Base-by-base conservation (phyloP, 2,329 filamentous ascomycete genomes). In the Keithomyces neogunnii region DNA sequence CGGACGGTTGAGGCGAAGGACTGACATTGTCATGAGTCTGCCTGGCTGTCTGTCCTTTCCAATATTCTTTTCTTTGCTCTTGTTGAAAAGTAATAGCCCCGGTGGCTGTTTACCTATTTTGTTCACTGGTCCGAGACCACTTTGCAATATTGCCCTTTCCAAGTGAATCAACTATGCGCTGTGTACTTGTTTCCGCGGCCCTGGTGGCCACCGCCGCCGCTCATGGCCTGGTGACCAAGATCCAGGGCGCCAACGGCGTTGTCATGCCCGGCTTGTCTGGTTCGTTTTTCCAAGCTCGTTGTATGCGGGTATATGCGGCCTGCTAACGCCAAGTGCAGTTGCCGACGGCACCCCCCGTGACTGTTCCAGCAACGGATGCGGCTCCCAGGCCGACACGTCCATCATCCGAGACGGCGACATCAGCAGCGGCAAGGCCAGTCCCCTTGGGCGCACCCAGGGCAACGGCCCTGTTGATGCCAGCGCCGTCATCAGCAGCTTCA, bases 361-460 rank as follows among this genome's bases (percentile, higher is more conserved):
- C 68, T 86, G 82, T 66, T 72, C 78, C 48, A 72, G 70, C 59
- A 80, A 82, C 58, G 56, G 64, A 45, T 86, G 82, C 62, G 84
- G 83, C 53, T 76, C 82, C n/a, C 77, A 86, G 64, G 80, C 77
- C 53, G 84, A 87, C 62, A 86, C 84, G n/a, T 74, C 82, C 65
- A 85, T 86, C 71, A 85, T 86, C 67, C 79, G 82, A 38, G 67
- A 77, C 54, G 66, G 70, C 10, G 83, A 86, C 67, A 73, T 86
- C 52, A 68, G 69, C 39, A 75, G 69, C 47, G 71, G 69, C 59
- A 72, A 75, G 58, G 64, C 60, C 38, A 80, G 78, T 36, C 74
- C 84, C 48, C 75, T 87, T n/a, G 84, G 84, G 58, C 78, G 81
- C 57, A 86, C 82, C 49, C 66, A 80, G 60, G 78, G 73, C 53